Conservation (phyloP, 257 asterid species). For the Cynanchum wilfordii region DNA sequence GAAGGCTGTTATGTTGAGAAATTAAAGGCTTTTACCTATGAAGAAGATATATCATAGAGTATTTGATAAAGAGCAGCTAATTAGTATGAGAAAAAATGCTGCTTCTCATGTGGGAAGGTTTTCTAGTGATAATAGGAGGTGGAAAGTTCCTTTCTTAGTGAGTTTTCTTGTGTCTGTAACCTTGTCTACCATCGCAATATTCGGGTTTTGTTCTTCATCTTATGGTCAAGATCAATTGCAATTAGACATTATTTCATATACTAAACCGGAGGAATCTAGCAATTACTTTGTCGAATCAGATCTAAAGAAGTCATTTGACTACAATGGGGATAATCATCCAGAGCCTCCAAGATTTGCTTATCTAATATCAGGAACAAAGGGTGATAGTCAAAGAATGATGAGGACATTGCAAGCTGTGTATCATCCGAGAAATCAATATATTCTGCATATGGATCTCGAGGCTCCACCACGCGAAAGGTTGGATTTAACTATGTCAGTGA, state of each 20-base stretch:
- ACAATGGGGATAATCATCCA: slow-evolving; percentile 20
- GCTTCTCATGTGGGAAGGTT: slow-evolving; percentile 59
- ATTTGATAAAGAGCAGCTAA: slow-evolving; percentile 3
- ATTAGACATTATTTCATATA: slow-evolving; percentile 31
- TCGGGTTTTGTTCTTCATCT: slow-evolving; percentile 49
- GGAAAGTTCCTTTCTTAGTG: slow-evolving; percentile 79
- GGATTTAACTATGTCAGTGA: slow-evolving; percentile 78
- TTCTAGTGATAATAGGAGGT: slow-evolving; percentile 67
- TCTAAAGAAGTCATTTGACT: slow-evolving; percentile 40
- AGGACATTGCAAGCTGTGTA: slow-evolving; percentile 88
- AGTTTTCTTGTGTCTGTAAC: slow-evolving; percentile 68
- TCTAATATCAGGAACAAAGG: slow-evolving; percentile 94
- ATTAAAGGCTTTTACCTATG: slow-evolving; percentile 1
- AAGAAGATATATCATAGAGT: slow-evolving; percentile 11
- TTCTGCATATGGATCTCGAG: slow-evolving; percentile 98
- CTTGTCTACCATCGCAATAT: slow-evolving; percentile 46
- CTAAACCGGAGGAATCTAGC: slow-evolving; percentile 35
- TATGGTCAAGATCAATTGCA: slow-evolving; percentile 43
- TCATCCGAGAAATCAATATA: slow-evolving; percentile 91
- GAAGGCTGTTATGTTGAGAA: background rate
- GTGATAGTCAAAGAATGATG: slow-evolving; percentile 90
- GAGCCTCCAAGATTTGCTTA: slow-evolving; percentile 94
- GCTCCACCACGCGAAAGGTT: slow-evolving; percentile 94
- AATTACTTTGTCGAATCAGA: slow-evolving; percentile 70
- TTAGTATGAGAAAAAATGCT: slow-evolving; percentile 56